Evolutionary conservation across 108 stramenopile species (phyloP).

Genomic region (Skeletonema tropicum): DNA sequence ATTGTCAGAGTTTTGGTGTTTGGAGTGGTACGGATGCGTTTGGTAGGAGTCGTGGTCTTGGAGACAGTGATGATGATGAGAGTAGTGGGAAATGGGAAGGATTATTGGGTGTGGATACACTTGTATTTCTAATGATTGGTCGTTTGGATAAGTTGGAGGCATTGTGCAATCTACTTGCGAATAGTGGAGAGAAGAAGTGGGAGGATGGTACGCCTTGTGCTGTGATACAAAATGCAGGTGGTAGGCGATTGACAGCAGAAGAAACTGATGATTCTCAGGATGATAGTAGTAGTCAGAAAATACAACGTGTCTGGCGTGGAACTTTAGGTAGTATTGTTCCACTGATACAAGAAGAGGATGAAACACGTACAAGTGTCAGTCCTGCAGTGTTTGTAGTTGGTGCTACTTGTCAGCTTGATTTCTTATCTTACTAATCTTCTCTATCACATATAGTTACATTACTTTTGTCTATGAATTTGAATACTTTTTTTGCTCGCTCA

Average conservation of each 20-base stretch:
- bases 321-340: slow-evolving; percentile 31
- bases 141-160: slow-evolving; percentile 48
- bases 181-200: slow-evolving; percentile 25
- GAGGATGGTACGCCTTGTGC: slow-evolving; percentile 37
- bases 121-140: slow-evolving; percentile 53
- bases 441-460: background rate
- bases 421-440: slow-evolving; percentile 9
- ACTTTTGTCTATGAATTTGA: background rate
- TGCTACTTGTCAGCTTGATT: slow-evolving; percentile 31
- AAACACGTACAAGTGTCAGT: slow-evolving; percentile 31
- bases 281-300: background rate
- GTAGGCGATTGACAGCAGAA: background rate
- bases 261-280: slow-evolving; percentile 1
- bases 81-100: background rate
- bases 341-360: slow-evolving; percentile 35
- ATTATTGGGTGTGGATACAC: slow-evolving; percentile 31
- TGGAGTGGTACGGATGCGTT: slow-evolving; percentile 50
- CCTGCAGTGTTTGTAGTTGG: slow-evolving; percentile 51
- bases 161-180: slow-evolving; percentile 24
- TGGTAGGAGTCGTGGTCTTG: slow-evolving; percentile 24
- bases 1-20: slow-evolving; percentile 50
- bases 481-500: background rate
- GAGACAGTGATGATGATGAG: background rate
- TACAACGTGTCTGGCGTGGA: slow-evolving; percentile 42
- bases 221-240: slow-evolving; percentile 47